Base-by-base conservation (phyloP, 306 rosid species). In the Malus orientalis region DNA sequence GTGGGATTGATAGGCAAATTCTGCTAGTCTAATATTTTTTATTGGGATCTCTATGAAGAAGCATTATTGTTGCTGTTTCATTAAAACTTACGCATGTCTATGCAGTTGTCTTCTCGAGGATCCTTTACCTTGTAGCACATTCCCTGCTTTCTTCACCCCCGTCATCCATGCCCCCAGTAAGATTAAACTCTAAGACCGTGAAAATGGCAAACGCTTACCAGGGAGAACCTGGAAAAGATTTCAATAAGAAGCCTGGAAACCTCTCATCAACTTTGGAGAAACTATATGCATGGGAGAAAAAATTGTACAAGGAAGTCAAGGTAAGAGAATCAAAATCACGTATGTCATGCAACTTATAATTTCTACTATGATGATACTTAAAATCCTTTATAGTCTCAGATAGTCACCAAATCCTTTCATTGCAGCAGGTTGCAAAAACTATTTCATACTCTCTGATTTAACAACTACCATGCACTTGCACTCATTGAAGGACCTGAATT, bases 261-360 rank as follows among this genome's bases (percentile, higher is more conserved):
- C 96, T 96, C 74, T 89, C 99, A 59, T 83, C 88, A 27, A 96
- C 98, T 53, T 78, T 96, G 84, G 97, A 92, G 84, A 87, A 83
- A 77, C 98, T 96, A 76, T 88, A 96, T 81, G 98, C 76, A 44
- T 92, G 99, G 99, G 99, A 96, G 85, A 91, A 89, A 88, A 96
- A 96, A 78, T 80, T 96, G 67, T 85, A 89, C 33, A 96, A 92
- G 85, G 99, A 96, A 92, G 91, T 96, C 60, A 92, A 91, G 99
- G 99, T 96, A 85, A 67, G 78, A 51, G n/a, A 69, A 42, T 13
- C 44, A 8, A 44, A 77, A 22, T 14, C 20, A n/a, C 30, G 66
- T 58, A 16, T 29, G 32, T 6, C 20, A 47, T 64, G 42, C 13
- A 25, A 68, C 57, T 47, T 70, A 45, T 75, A 59, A 51, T 61